Base-by-base conservation (phyloP, 108 stramenopile species). In the Epithemia pelagica region DNA sequence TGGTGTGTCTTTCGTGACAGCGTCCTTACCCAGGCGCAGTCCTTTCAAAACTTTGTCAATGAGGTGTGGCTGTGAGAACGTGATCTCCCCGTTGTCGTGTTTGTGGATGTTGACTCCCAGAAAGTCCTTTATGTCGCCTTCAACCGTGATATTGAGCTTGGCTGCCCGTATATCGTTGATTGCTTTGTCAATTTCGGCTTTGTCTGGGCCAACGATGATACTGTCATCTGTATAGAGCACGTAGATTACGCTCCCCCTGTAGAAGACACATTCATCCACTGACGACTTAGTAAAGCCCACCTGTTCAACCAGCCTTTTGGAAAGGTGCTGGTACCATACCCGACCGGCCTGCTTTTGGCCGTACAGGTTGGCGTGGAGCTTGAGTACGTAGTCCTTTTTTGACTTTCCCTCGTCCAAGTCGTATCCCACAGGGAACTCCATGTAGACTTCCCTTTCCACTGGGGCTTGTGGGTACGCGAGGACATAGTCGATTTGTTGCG, bases 191-290 rank as follows among this genome's bases (percentile, higher is more conserved):
- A 82, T 74, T 29, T 74, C 53, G 15, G 3, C 33, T 52, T 63
- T 59, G 27, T 68, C 60, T 53, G 68, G 64, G 15, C 80, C 81
- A 26, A 63, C 65, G 15, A 80, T 60, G 24, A 86, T 79, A 27
- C 60, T 67, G 54, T 81, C 80, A 54, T 85, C 80, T 0, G 73
- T 74, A 54, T 81, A 85, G 0, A 85, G 27, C 21, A 79, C 63
- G 26, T 70, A 79, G n/a, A 81, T 74, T 25, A 67, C 61, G 2
- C 52, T 66, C 5, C 69, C 75, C 37, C 61, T 70, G 69, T 75
- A 75, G 68, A 80, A 84, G 24, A 84, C 30, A 32, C 84, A 85
- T 30, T 80, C 77, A 64, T 86, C 79, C 28, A 71, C 46, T 20
- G 61, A 32, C 1, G 74, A 76, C 54, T 75, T 74, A 24, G 31